Evolutionary conservation across 176 grass and related monocot genomes (phyloP).

Genomic region (Aegilops bicornis): DNA sequence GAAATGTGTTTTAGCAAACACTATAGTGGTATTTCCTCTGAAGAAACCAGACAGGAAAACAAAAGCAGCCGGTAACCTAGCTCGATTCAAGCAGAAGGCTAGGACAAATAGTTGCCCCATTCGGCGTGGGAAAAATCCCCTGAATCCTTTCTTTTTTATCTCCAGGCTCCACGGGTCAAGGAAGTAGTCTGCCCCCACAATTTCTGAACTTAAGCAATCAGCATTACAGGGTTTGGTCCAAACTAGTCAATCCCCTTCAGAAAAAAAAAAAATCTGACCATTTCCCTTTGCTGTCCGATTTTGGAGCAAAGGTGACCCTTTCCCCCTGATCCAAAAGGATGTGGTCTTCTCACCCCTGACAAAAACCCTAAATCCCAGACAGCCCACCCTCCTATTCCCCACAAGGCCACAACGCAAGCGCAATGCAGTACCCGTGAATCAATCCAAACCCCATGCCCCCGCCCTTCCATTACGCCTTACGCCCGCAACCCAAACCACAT

Average conservation of each 20-base stretch:
- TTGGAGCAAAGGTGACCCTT: too few relatives aligned
- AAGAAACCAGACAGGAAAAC: not conserved
- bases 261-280: too few relatives aligned
- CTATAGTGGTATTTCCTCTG: not conserved
- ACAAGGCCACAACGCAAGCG: not conserved
- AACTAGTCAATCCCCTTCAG: not conserved
- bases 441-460: not conserved
- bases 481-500: not conserved
- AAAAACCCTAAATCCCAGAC: constrained; percentile 15
- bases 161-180: not conserved
- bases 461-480: not conserved
- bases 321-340: not conserved
- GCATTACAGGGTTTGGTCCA: not conserved
- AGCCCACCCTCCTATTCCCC: not conserved
- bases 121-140: too few relatives aligned
- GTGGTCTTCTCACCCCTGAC: not conserved
- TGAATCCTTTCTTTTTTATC: too few relatives aligned
- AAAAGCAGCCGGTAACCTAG: not conserved
- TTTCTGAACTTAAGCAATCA: not conserved
- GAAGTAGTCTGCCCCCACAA: not conserved
- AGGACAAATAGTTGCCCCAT: not conserved
- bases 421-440: not conserved
- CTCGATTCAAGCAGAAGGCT: not conserved
- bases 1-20: constrained; percentile 12
- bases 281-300: too few relatives aligned